Conservation (phyloP, 2,329 filamentous ascomycete species). For the Colletotrichum navitas region DNA sequence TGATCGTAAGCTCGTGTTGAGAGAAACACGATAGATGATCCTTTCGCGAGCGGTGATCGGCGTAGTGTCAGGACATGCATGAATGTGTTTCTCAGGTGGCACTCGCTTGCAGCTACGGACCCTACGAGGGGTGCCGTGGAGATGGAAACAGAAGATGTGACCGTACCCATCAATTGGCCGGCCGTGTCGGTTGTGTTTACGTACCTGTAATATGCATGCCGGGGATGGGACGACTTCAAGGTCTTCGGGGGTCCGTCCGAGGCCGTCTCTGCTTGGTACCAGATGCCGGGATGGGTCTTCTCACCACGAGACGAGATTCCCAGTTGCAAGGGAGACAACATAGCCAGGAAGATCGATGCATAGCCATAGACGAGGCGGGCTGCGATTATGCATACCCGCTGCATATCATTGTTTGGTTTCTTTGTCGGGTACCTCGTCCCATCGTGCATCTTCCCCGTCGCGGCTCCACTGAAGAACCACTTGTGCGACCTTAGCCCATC, state of each 20-base stretch:
- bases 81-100: not conserved
- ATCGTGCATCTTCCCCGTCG: not conserved
- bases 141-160: not conserved
- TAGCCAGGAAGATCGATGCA: not conserved
- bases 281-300: not conserved
- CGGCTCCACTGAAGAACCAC: too few species aligned
- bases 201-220: not conserved
- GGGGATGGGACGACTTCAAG: constrained; percentile 20
- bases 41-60: not conserved
- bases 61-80: constrained; percentile 16
- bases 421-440: not conserved
- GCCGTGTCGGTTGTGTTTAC: not conserved
- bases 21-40: not conserved
- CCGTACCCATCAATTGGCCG: not conserved
- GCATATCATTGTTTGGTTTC: not conserved
- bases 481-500: constrained; percentile 14
- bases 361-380: not conserved
- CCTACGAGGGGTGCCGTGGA: not conserved
- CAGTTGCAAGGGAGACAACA: constrained; percentile 8
- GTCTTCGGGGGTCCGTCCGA: not conserved
- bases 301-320: constrained; percentile 4
- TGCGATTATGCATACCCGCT: not conserved
- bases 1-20: constrained; percentile 33
- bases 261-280: not conserved
- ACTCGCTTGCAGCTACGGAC: constrained; percentile 11